Evolutionary conservation across 306 rosid species (phyloP).

Genomic region (Abrus precatorius): DNA sequence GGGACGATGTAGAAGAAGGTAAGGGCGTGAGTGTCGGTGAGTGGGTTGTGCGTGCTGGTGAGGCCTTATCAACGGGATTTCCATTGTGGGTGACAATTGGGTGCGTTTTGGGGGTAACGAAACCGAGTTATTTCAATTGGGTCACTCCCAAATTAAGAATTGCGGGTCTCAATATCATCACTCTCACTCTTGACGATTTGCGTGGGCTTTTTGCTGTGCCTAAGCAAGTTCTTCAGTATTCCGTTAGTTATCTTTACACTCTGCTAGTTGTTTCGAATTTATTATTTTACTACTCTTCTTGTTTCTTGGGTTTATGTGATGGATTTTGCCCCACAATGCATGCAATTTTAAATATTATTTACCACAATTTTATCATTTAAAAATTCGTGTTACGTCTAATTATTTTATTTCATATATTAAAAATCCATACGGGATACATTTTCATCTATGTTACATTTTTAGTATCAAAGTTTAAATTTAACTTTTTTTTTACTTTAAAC

Average conservation of each 20-base stretch:
- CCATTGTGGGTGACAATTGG: slow-evolving; percentile 90
- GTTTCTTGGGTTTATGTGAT: no score
- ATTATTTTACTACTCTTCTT: no score
- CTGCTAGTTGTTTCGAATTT: background rate
- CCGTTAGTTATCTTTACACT: slow-evolving; percentile 57
- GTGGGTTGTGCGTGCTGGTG: slow-evolving; percentile 68
- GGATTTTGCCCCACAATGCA: no score
- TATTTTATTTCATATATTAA: no score
- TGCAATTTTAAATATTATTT: no score
- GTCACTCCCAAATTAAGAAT: slow-evolving; percentile 70
- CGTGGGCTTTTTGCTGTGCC: slow-evolving; percentile 83
- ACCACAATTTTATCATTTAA: no score
- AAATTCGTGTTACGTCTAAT: no score
- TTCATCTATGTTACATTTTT: no score
- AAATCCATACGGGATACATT: no score
- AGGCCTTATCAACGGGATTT: slow-evolving; percentile 69
- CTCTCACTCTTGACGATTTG: slow-evolving; percentile 85
- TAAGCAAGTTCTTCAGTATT: slow-evolving; percentile 79
- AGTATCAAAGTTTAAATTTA: no score
- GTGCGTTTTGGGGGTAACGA: slow-evolving; percentile 67
- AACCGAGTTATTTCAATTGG: slow-evolving; percentile 73
- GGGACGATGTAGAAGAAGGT: slow-evolving; percentile 27
- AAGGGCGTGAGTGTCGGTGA: slow-evolving; percentile 62
- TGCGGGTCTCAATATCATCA: slow-evolving; percentile 65
- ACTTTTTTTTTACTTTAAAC: no score